Evolutionary conservation across 306 rosid genomes (phyloP), one percentile per base, ranked within the genome.

Genomic region (Corylus heterophylla): DNA sequence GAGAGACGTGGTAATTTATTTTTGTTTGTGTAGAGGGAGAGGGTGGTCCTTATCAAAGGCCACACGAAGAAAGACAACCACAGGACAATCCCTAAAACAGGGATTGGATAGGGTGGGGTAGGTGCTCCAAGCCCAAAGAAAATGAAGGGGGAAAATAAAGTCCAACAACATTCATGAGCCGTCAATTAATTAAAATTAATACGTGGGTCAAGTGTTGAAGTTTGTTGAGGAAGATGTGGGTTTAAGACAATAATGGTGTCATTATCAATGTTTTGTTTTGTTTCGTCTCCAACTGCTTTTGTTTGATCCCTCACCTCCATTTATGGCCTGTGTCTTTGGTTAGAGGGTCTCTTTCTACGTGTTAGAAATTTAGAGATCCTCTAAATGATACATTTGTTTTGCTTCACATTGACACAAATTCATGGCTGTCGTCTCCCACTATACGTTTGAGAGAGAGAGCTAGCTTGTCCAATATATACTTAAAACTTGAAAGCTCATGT

Each of bases 321-420:
- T 54, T 69, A 0, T 18, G n/a, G 59, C 50, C 48, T 67, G 25
- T 79, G 29, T 62, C 10, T 83, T 51, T 61, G 71, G 83, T 62
- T 71, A 76, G 17, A 3, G 56, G 52, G 87, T 71, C 81, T 27
- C 69, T 83, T 64, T 79, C 81, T 10, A 0, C 51, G 17, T 59
- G 18, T 5, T 54, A 54, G 31, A 29, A 7, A 11, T 25, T 22
- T 2, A 2, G 2, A 66, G 39, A 76, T 66, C 29, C 64, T 45
- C 69, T 12, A 10, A 11, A 49, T 12, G 0, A 10, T 49, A 12
- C 14, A 49, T 49, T 11, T 49, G 52, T 2, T 49, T 12, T 49
- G 52, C 52, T 12, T 49, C 16, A 10, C 7, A 49, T 2, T 9
- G 3, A 49, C 14, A 49, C 52, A 49, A 49, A 49, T 8, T 49